Percentiles rank a stretch among this genome's conserved stretches.
Evolutionary conservation across 192 early-diverging fungal species (phyloP).

Genomic region (Backusella luteola): DNA sequence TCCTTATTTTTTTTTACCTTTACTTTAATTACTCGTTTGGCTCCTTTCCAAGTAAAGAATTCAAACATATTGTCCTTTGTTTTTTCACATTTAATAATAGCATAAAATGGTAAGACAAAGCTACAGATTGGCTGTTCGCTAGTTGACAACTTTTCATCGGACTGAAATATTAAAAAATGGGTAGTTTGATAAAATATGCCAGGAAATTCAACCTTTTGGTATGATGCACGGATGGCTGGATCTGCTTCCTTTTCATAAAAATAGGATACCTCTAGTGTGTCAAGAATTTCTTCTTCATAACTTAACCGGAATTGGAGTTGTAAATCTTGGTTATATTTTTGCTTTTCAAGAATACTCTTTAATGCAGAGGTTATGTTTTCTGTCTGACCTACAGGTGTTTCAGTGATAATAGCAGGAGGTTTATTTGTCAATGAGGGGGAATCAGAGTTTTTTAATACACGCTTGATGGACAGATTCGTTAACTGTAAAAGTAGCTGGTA

Average conservation of each 20-base stretch:
- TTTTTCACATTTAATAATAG: conserved; percentile 90
- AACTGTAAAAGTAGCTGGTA: conserved; percentile 92
- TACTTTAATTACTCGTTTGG: conserved; percentile 80
- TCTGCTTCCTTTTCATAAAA: background rate
- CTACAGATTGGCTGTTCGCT: conserved; percentile 52
- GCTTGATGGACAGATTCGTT: conserved; percentile 81
- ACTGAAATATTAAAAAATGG: conserved; percentile 82
- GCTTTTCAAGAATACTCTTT: conserved; percentile 61
- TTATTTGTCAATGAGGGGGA: background rate
- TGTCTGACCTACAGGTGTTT: background rate
- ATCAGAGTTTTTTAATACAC: conserved; percentile 71
- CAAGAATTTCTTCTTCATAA: conserved; percentile 66
- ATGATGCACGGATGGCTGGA: background rate
- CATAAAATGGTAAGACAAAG: conserved; percentile 83
- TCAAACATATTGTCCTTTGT: conserved; percentile 66
- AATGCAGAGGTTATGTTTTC: conserved; percentile 44
- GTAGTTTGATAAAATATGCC: conserved; percentile 86
- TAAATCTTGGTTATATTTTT: conserved; percentile 77
- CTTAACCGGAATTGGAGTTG: conserved; percentile 79
- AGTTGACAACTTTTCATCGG: conserved; percentile 55
- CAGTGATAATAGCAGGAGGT: background rate
- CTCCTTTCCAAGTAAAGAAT: conserved; percentile 88
- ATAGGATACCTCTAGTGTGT: conserved; percentile 48
- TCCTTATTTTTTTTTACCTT: conserved; percentile 8
- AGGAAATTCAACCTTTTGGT: conserved; percentile 25